Conservation (phyloP, 1,139 yeast genomes). For the Pichia sp. region DNA sequence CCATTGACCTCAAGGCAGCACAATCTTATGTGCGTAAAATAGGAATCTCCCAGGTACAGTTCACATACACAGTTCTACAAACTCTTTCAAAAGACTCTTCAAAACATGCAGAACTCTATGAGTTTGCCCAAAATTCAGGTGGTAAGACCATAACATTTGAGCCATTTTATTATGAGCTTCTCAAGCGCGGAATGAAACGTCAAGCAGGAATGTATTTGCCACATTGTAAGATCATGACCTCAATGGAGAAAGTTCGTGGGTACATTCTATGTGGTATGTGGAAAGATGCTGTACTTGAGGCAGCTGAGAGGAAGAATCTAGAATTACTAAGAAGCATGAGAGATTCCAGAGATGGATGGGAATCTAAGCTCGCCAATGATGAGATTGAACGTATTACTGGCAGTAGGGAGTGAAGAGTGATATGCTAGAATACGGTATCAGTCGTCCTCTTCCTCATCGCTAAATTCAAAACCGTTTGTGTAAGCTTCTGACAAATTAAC, state of each 20-base stretch:
- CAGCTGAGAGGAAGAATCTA: slow-evolving; percentile 47
- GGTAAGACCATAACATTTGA: slow-evolving; percentile 58
- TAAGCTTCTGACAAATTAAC: slow-evolving; percentile 45
- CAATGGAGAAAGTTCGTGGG: slow-evolving; percentile 40
- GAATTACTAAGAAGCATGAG: slow-evolving; percentile 34
- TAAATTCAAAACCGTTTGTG: slow-evolving; percentile 44
- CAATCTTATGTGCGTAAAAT: slow-evolving; percentile 51
- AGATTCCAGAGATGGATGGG: slow-evolving; percentile 27
- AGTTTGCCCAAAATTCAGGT: slow-evolving; percentile 44
- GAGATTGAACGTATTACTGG: slow-evolving; percentile 25
- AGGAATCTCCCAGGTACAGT: slow-evolving; percentile 55
- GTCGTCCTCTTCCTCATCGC: slow-evolving; percentile 12
- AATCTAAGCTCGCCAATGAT: slow-evolving; percentile 26
- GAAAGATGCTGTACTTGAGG: slow-evolving; percentile 53
- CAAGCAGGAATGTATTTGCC: slow-evolving; percentile 36
- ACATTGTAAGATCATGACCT: slow-evolving; percentile 30
- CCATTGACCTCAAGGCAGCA: slow-evolving; percentile 55
- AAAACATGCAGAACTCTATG: slow-evolving; percentile 52
- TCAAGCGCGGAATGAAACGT: slow-evolving; percentile 40
- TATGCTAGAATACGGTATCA: no score
- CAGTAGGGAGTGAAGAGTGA: slow-evolving; percentile 6
- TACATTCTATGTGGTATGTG: slow-evolving; percentile 48
- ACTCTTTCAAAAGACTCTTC: slow-evolving; percentile 40
- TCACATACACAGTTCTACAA: slow-evolving; percentile 55
- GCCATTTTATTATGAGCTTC: slow-evolving; percentile 50